Percentiles rank a stretch among this genome's conserved stretches.
phyloP scores from a whole-genome alignment of 169 alveolate genomes.

The Perkinsus chesapeaki region DNA sequence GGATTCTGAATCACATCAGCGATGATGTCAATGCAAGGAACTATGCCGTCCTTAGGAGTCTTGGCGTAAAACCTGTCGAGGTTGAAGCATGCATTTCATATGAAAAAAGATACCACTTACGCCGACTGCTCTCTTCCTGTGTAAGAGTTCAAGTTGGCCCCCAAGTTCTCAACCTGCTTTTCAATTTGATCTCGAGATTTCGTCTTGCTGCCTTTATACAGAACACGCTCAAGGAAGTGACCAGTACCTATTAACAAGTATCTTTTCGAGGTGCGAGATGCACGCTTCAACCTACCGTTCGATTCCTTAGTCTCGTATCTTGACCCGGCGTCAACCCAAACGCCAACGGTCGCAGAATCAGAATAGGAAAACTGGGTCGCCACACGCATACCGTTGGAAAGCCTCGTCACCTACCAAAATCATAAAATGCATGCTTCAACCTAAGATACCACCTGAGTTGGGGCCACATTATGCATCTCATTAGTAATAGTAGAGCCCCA shows the following conservation, averaged over 20 bases:
- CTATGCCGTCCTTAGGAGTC: constrained; percentile 19
- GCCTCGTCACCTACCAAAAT: background rate
- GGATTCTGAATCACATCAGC: constrained; percentile 85
- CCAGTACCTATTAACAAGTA: constrained; percentile 52
- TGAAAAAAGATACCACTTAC: constrained; percentile 17
- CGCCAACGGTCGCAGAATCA: constrained; percentile 80
- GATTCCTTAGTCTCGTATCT: constrained; percentile 80
- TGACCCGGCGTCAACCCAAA: constrained; percentile 91
- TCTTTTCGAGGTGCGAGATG: background rate
- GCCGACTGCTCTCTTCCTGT: constrained; percentile 95
- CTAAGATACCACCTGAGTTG: background rate
- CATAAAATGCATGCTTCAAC: background rate
- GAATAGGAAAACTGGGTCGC: constrained; percentile 67
- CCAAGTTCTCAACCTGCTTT: constrained; percentile 87
- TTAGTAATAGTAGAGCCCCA: background rate
- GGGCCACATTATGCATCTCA: background rate
- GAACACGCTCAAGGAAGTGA: constrained; percentile 85
- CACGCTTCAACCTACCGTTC: constrained; percentile 56
- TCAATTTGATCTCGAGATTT: constrained; percentile 81
- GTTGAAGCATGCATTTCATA: background rate
- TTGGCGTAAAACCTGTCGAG: constrained; percentile 28
- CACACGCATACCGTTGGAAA: constrained; percentile 69
- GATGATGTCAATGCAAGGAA: constrained; percentile 70
- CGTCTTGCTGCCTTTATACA: constrained; percentile 69
- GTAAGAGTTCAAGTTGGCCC: constrained; percentile 93